Percentiles rank a stretch among this genome's conserved stretches.
Conservation (phyloP, 2,329 filamentous ascomycete genomes). For the Pseudopyricularia cyperi region DNA sequence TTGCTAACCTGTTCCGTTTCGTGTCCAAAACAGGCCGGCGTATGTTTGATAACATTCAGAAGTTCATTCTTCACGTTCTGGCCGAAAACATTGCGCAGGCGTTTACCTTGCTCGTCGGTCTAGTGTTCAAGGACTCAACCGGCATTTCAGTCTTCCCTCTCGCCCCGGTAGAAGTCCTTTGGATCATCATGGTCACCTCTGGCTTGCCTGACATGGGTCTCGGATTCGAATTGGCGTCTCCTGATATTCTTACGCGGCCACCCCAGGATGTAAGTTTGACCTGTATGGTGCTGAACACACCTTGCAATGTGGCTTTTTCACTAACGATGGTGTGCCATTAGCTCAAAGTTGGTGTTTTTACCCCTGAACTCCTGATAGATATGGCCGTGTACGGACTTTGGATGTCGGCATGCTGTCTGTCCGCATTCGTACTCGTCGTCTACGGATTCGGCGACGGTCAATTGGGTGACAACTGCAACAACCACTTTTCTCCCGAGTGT, state of each 20-base stretch:
- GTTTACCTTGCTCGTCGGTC: slow-evolving; percentile 47
- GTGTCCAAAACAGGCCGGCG: slow-evolving; percentile 28
- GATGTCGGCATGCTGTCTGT: slow-evolving; percentile 5
- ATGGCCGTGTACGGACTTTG: slow-evolving; percentile 41
- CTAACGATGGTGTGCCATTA: background rate
- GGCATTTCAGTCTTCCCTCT: slow-evolving; percentile 52
- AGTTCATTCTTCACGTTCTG: slow-evolving; percentile 49
- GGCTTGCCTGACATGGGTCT: slow-evolving; percentile 55
- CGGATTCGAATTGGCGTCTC: slow-evolving; percentile 48
- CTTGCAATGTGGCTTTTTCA: background rate
- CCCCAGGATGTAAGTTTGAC: slow-evolving; percentile 18
- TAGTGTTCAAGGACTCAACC: slow-evolving; percentile 48
- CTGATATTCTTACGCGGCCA: slow-evolving; percentile 48
- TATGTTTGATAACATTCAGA: slow-evolving; percentile 55
- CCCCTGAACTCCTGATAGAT: slow-evolving; percentile 42
- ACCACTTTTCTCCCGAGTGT: slow-evolving; percentile 31
- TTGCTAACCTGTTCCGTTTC: background rate
- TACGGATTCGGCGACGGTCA: slow-evolving; percentile 30
- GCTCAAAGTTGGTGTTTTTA: slow-evolving; percentile 40
- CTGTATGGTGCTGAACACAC: too few species aligned
- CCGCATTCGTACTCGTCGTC: slow-evolving; percentile 2
- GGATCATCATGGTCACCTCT: slow-evolving; percentile 60
- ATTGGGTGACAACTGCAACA: slow-evolving; percentile 40
- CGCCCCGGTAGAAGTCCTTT: slow-evolving; percentile 54
- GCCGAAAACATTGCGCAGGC: slow-evolving; percentile 52